Conservation (phyloP, 257 asterid genomes). For the Nicotiana obtusifolia region DNA sequence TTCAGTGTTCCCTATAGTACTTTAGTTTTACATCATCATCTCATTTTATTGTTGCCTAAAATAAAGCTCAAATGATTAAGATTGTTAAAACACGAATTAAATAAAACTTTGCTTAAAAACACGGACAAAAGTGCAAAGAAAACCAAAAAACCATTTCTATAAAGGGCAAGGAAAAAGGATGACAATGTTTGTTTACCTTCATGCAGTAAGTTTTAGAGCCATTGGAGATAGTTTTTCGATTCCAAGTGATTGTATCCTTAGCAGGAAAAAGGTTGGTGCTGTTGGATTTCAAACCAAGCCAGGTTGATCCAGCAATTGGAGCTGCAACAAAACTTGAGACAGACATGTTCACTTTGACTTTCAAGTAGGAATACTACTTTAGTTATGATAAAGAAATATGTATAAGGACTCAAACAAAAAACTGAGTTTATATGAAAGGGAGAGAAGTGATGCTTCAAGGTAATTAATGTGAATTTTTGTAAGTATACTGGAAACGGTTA, state of each 20-base stretch:
- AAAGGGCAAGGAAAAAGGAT: not conserved
- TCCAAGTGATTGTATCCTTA: conserved; percentile 28
- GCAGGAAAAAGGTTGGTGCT: conserved; percentile 13
- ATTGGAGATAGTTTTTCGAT: conserved; percentile 24
- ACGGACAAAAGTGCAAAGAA: too few relatives aligned
- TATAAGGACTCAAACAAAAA: not conserved
- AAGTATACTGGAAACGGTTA: not conserved
- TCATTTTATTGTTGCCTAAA: not conserved
- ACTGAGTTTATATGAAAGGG: not conserved
- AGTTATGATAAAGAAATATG: not conserved
- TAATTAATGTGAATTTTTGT: not conserved
- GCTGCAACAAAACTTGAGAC: conserved; percentile 27
- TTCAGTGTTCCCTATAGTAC: not conserved
- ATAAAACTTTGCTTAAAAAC: not conserved
- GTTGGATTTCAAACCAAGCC: conserved; percentile 14
- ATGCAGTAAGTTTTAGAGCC: conserved; percentile 42
- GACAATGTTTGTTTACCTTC: conserved; percentile 21
- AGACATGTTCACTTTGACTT: conserved; percentile 24
- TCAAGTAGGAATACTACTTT: not conserved
- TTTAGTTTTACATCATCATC: not conserved
- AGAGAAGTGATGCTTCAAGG: not conserved
- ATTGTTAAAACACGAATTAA: not conserved
- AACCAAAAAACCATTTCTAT: not conserved
- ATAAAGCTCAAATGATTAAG: not conserved
- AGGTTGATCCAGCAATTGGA: conserved; percentile 24